phyloP scores from a whole-genome alignment of 805 yeast species.

The Pichia manshurica region DNA sequence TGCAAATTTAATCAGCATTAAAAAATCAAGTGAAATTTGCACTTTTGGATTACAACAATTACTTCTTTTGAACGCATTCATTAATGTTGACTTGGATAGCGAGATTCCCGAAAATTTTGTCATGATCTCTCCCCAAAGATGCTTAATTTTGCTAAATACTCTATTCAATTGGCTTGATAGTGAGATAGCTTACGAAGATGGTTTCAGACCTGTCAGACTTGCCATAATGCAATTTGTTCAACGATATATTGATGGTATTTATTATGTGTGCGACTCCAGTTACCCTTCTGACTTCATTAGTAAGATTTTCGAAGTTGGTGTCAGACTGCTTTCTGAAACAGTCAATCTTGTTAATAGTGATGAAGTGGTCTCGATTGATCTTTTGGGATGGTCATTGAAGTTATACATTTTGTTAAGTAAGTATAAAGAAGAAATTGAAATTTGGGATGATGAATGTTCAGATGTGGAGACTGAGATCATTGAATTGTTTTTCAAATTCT shows the following conservation, averaged over 20 bases:
- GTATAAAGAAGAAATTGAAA: constrained; percentile 26
- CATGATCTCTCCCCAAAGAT: constrained; percentile 59
- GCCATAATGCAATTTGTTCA: constrained; percentile 42
- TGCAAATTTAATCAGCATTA: constrained; percentile 58
- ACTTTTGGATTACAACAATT: constrained; percentile 41
- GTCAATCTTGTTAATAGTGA: constrained; percentile 33
- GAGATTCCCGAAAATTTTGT: constrained; percentile 23
- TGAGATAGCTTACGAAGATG: constrained; percentile 53
- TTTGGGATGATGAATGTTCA: constrained; percentile 31
- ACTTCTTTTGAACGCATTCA: constrained; percentile 40
- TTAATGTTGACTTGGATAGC: constrained; percentile 31
- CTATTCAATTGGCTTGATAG: constrained; percentile 56
- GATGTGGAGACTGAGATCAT: constrained; percentile 40
- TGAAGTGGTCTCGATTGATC: constrained; percentile 28
- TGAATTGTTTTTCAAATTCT: constrained; percentile 32
- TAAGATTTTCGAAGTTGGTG: constrained; percentile 34
- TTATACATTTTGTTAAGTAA: constrained; percentile 32
- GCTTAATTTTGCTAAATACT: constrained; percentile 53
- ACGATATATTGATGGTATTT: constrained; percentile 27
- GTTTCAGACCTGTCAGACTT: constrained; percentile 46
- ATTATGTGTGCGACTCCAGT: constrained; percentile 24
- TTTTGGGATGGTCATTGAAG: constrained; percentile 44
- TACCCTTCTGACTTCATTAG: constrained; percentile 26
- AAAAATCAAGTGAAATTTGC: constrained; percentile 34
- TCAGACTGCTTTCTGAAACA: constrained; percentile 38